These are phyloP conservation scores for Penicillium silybi DNA, from an alignment of 495 filamentous ascomycete species.

Conservation along the genomic window DNA sequence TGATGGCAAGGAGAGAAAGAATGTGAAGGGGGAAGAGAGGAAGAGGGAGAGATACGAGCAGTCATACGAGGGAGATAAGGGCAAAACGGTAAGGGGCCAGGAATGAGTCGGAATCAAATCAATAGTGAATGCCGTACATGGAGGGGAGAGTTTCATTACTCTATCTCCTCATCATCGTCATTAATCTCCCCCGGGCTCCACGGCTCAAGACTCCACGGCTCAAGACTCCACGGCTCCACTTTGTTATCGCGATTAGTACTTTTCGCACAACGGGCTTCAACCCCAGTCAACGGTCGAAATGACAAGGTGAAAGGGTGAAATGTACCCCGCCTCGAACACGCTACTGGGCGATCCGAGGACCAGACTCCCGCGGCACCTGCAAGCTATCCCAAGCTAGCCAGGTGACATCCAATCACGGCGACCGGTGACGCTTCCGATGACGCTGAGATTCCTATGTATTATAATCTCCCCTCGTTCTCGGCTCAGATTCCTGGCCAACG, in stretches of 20 bases:
- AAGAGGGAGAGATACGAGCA: not conserved
- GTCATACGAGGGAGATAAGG: slow-evolving; percentile 12
- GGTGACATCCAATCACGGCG: slow-evolving; percentile 5
- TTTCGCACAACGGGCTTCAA: not conserved
- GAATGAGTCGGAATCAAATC: slow-evolving; percentile 6
- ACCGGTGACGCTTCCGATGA: slow-evolving; percentile 11
- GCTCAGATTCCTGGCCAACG: slow-evolving; percentile 15
- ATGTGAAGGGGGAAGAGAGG: slow-evolving; percentile 2
- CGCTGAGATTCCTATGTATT: slow-evolving; percentile 19
- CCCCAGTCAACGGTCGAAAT: not conserved
- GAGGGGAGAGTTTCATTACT: not conserved
- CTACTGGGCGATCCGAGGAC: slow-evolving; percentile 3
- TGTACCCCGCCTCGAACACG: not conserved
- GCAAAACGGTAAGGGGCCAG: slow-evolving; percentile 8
- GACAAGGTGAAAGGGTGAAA: not conserved
- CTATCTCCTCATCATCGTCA: slow-evolving; percentile 23
- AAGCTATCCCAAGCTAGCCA: slow-evolving; percentile 3
- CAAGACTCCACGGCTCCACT: not conserved
- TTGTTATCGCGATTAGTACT: not conserved
- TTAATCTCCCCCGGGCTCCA: slow-evolving; percentile 4
- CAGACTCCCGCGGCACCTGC: slow-evolving; percentile 1
- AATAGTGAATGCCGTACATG: too few species aligned
- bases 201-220: slow-evolving; percentile 5
- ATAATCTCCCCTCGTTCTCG: slow-evolving; percentile 8
- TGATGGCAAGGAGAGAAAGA: not conserved